Evolutionary conservation across 257 asterid genomes (phyloP), one percentile per base, ranked within the genome.

Genomic region (Schizonepeta tenuifolia): DNA sequence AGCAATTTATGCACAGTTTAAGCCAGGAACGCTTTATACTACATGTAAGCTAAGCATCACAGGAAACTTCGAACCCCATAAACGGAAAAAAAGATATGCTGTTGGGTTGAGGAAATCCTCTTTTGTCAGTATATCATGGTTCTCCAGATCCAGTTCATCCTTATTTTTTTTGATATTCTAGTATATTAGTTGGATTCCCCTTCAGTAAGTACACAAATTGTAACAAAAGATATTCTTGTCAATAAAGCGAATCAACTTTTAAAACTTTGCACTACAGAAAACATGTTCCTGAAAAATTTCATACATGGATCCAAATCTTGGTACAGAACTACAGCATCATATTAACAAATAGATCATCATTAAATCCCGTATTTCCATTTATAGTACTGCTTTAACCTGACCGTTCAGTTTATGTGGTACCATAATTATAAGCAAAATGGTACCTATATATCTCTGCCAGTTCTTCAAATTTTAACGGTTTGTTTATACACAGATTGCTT

Each of bases 21-120:
- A 33, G 12, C 33, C 13, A 60, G n/a, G 9, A 40, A 60, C 33
- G 24, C 50, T 61, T 28, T 47, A 9, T 15, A 76, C 18, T 60
- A 28, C 35, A 46, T 63, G 26, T 47, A 51, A 40, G 64, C 60
- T 54, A 49, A 67, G 73, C 43, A 65, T 17, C 61, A 63, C 11
- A 72, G 6, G 65, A 17, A 47, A 64, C 47, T 17, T 5, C 9
- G 63, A 70, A 40, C 51, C 12, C 71, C 65, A 62, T 36, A 69
- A 65, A 47, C 14, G 33, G 3, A 40, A 21, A n/a, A 54, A 9
- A 53, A 46, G 15, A 74, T 7, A 28, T 54, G 54, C 24, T 35
- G 65, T 4, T 4, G 12, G n/a, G 36, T 24, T 20, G 24, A 5
- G 38, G 22, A 38, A 50, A 62, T 62, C 5, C 14, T 38, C 1